Evolutionary conservation across 192 early-diverging fungal species (phyloP), one percentile per base, ranked within the genome.

Genomic region (Podila epigama): DNA sequence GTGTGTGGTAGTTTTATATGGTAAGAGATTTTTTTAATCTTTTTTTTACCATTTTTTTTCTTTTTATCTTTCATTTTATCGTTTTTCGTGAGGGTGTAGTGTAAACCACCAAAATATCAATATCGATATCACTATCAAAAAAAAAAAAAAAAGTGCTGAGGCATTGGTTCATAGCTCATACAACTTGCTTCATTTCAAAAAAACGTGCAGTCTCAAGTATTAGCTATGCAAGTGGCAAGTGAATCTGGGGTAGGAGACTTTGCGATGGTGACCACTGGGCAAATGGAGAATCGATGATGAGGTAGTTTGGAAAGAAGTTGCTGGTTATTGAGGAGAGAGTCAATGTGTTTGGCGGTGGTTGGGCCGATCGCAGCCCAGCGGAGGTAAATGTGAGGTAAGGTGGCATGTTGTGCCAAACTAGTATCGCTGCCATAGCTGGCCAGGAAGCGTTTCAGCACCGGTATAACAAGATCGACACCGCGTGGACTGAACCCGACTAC

Each of bases 401-500:
- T n/a, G n/a, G n/a, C n/a, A 22, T 32, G 13, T 51, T 29, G 34
- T 22, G 6, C 9, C 25, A 13, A 29, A 1, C 5, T 60, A n/a
- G 7, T 4, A 33, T 32, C 31, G 18, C 10, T 22, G 22, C 16
- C 20, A 32, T 27, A 35, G 12, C 32, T 41, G 34, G 16, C 36
- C 60, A 44, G 15, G 29, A 31, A 66, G n/a, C 22, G 22, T 9
- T 22, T 32, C 34, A 66, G 10, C 3, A 50, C 31, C 2, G 63
- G 41, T 0, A 54, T 28, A 1, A 63, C 25, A 3, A 75, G 53
- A 28, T 75, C 72, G 16, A 75, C 54, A 20, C 72, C 72, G n/a
- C 66, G 59, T 0, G 72, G 72, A 51, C 72, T 75, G 34, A 75
- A 75, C n/a, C 72, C 72, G 0, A 63, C 65, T 22, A 75, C 36